Evolutionary conservation across 192 early-diverging fungal genomes (phyloP), one percentile per base, ranked within the genome.

Genomic region (Backusella sp.): DNA sequence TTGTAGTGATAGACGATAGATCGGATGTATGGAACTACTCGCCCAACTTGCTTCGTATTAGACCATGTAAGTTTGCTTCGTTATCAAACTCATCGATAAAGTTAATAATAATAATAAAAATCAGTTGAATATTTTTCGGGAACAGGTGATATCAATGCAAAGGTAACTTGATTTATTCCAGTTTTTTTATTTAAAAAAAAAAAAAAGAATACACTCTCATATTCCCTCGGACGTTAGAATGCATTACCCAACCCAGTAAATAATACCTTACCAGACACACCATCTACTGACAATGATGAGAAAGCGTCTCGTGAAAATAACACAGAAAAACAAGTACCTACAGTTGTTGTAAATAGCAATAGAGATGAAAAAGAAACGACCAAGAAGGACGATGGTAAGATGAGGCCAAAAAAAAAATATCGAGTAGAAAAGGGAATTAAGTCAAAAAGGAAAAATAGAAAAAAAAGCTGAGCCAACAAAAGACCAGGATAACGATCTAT

Each of bases 11-110:
- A 14, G 98, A 99, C 79, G 98, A 99, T 84, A 90, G 97, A 26
- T 92, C 91, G 0, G 97, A 99, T 80, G 94, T 99, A 3, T 99
- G 98, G 98, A 79, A 85, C 32, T 95, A 91, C 89, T 92, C 96
- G 1, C 93, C 91, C 6, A 96, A 98, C 83, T 76, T 99, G 30
- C 91, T 98, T 56, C 89, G 92, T 66, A 94, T 99, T 26, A 85
- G 90, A 46, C 96, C 96, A 41, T 99, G 94, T 96, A 87, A 85
- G 87, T 81, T 59, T 15, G 0, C 26, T 34, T 17, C 14, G 21
- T 49, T 49, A 44, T 53, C 39, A 12, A 23, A 67, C 35, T 56
- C 46, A 8, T n/a, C 66, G 17, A 66, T 17, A 12, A 32, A 19
- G 44, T 41, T 12, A 34, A 44, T 28, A 11, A 11, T 37, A 37